Conservation (phyloP, 805 yeast species). For the Candida broadrunensis region DNA sequence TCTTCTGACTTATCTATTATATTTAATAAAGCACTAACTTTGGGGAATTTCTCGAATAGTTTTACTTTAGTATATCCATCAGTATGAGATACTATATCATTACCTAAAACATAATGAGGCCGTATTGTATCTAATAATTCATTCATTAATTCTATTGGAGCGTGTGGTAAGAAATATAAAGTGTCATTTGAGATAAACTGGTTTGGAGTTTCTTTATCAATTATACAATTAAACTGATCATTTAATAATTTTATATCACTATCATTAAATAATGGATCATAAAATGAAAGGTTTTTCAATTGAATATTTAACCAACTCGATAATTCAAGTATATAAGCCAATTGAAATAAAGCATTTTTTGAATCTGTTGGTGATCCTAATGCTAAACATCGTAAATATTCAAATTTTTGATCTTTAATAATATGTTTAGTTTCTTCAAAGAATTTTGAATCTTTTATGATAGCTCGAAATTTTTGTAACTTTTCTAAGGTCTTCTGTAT, state of each 20-base stretch:
- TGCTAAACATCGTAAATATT: constrained; percentile 61
- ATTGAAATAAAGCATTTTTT: constrained; percentile 60
- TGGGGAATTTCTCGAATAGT: constrained; percentile 42
- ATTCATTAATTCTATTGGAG: constrained; percentile 56
- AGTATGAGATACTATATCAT: constrained; percentile 51
- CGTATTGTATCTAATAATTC: constrained; percentile 23
- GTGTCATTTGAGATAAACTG: constrained; percentile 12
- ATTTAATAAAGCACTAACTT: constrained; percentile 22
- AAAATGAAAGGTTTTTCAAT: constrained; percentile 39
- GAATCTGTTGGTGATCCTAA: constrained; percentile 64
- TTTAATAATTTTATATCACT: constrained; percentile 38
- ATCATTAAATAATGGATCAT: constrained; percentile 61
- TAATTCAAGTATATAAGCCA: constrained; percentile 54
- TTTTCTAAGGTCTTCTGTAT: too few relatives aligned
- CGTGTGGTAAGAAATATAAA: constrained; percentile 72
- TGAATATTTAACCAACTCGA: constrained; percentile 16
- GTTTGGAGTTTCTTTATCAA: constrained; percentile 13
- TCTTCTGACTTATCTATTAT: neutral
- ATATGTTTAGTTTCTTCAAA: constrained; percentile 18
- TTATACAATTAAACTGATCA: constrained; percentile 7
- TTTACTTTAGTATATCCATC: constrained; percentile 46
- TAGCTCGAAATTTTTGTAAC: constrained; percentile 1
- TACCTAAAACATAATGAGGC: constrained; percentile 47
- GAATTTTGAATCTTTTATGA: constrained; percentile 18
- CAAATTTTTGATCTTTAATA: constrained; percentile 3